These are phyloP conservation scores for Lactarius pseudohatsudake DNA, from an alignment of 768 basidiomycete species.

Conservation along the genomic window DNA sequence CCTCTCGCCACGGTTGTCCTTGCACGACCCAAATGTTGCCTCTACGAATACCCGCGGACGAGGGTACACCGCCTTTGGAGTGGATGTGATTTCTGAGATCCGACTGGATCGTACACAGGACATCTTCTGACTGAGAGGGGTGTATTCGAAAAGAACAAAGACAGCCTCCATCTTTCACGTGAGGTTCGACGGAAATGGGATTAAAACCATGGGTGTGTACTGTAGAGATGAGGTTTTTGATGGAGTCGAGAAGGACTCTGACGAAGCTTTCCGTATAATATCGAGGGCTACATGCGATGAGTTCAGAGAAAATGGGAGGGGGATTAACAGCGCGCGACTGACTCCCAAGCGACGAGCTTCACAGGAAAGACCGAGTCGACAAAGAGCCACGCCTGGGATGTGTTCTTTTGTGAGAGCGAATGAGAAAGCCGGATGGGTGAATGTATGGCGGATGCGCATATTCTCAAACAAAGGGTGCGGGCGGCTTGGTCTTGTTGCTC, in stretches of 20 bases:
- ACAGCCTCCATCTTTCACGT: conserved; percentile 84
- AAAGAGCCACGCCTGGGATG: conserved; percentile 57
- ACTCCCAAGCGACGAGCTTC: conserved; percentile 73
- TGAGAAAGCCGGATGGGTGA: conserved; percentile 9
- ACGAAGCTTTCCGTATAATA: conserved; percentile 61
- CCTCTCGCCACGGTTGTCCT: conserved; percentile 82
- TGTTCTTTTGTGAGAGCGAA: conserved; percentile 32
- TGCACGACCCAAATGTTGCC: conserved; percentile 70
- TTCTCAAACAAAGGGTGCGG: too few relatives aligned
- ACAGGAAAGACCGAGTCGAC: conserved; percentile 80
- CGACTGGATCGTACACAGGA: conserved; percentile 48
- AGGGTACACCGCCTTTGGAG: conserved; percentile 57
- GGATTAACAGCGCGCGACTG: conserved; percentile 33
- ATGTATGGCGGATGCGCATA: conserved; percentile 20
- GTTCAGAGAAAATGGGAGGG: conserved; percentile 6
- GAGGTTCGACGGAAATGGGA: conserved; percentile 61
- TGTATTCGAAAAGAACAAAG: conserved; percentile 73
- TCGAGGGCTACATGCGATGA: conserved; percentile 48
- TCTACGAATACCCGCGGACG: conserved; percentile 55
- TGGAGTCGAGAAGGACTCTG: conserved; percentile 54
- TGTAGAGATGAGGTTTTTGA: conserved; percentile 49
- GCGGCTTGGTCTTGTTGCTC: background rate
- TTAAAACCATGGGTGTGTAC: conserved; percentile 59
- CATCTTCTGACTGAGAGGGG: conserved; percentile 33
- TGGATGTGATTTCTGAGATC: conserved; percentile 45